phyloP scores from a whole-genome alignment of 305 asterid species.

The Rubia tinctorum region DNA sequence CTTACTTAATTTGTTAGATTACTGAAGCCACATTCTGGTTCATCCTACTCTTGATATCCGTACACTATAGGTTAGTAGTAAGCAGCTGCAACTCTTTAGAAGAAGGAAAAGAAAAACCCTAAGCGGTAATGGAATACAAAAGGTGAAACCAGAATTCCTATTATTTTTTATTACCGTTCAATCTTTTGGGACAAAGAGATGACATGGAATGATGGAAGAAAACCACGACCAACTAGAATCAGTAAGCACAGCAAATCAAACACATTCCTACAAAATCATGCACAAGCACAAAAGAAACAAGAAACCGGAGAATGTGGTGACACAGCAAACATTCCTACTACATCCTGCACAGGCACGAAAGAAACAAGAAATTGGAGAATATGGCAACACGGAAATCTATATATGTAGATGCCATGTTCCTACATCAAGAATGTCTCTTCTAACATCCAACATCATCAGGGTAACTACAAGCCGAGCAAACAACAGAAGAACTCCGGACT shows the following conservation, averaged over 20 bases:
- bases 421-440: neutral
- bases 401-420: neutral
- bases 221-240: conserved; percentile 7
- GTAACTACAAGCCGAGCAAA: neutral
- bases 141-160: neutral
- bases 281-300: neutral
- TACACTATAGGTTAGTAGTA: neutral
- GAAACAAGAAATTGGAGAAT: neutral
- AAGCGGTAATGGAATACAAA: neutral
- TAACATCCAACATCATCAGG: neutral
- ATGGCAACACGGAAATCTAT: neutral
- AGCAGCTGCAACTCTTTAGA: neutral
- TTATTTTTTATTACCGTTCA: neutral
- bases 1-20: neutral
- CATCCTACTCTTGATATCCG: neutral
- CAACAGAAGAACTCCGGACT: neutral
- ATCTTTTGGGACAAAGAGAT: neutral
- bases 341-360: neutral
- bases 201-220: neutral
- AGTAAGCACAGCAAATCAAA: neutral
- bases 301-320: neutral
- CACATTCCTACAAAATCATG: neutral
- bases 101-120: neutral
- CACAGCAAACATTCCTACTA: neutral
- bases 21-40: neutral